Conservation (phyloP, 2,329 filamentous ascomycete genomes). For the Pezicula radicicola region DNA sequence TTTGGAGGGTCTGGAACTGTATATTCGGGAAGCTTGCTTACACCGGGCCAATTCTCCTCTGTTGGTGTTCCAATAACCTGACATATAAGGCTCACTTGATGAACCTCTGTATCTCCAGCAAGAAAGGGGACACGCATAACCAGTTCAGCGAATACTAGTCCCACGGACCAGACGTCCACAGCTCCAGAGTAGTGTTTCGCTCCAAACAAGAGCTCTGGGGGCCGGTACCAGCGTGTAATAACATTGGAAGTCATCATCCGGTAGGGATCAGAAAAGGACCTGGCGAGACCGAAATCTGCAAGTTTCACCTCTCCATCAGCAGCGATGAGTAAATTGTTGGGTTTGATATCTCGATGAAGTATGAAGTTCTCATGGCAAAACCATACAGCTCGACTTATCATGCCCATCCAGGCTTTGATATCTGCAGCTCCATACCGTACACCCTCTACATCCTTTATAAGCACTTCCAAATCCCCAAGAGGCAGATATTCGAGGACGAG, state of each 20-base stretch:
- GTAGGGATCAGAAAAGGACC: slow-evolving; percentile 85
- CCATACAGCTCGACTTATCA: slow-evolving; percentile 90
- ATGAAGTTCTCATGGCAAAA: slow-evolving; percentile 96
- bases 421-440: slow-evolving; percentile 84
- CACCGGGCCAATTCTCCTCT: slow-evolving; percentile 94
- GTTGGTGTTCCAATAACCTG: slow-evolving; percentile 85
- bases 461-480: slow-evolving; percentile 89
- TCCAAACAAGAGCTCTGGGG: slow-evolving; percentile 89
- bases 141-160: slow-evolving; percentile 89
- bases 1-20: slow-evolving; percentile 58
- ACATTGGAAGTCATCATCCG: slow-evolving; percentile 88
- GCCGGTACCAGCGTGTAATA: slow-evolving; percentile 95
- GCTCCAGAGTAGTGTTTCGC: slow-evolving; percentile 85
- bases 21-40: slow-evolving; percentile 76
- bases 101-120: slow-evolving; percentile 78
- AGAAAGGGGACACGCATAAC: slow-evolving; percentile 80
- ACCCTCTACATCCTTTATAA: slow-evolving; percentile 78
- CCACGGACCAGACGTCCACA: slow-evolving; percentile 93
- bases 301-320: slow-evolving; percentile 92
- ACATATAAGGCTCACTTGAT: slow-evolving; percentile 82
- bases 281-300: slow-evolving; percentile 94
- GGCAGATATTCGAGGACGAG: slow-evolving; percentile 93
- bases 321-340: slow-evolving; percentile 94
- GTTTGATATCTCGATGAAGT: slow-evolving; percentile 97
- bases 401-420: slow-evolving; percentile 98